phyloP scores from a whole-genome alignment of 2,329 filamentous ascomycete genomes.

The Blumeria hordei region DNA sequence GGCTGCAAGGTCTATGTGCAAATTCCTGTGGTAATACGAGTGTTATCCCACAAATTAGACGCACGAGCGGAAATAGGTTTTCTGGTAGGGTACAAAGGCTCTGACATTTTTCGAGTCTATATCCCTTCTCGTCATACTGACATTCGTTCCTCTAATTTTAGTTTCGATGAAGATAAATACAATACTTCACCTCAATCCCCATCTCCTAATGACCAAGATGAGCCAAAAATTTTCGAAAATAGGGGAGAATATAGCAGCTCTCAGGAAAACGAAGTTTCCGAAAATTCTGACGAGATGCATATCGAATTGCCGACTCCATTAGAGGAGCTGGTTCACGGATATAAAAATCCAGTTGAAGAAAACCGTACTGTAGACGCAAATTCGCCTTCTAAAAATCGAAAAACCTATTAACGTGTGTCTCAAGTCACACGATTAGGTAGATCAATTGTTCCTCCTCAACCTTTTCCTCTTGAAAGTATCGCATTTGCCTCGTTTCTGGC shows the following conservation, averaged over 20 bases:
- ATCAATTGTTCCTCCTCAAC: background rate
- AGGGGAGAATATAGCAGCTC: background rate
- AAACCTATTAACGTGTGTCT: no score
- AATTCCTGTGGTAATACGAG: background rate
- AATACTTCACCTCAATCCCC: background rate
- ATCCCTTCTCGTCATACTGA: background rate
- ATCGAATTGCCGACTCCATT: background rate
- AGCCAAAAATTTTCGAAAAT: background rate
- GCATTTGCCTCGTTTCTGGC: background rate
- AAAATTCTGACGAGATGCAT: background rate
- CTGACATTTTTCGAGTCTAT: constrained; percentile 1
- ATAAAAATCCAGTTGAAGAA: background rate
- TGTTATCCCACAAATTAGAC: background rate
- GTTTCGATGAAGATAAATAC: background rate
- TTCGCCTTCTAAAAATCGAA: no score
- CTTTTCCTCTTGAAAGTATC: background rate
- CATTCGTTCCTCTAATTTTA: background rate
- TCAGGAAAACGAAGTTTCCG: background rate
- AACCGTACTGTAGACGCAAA: background rate
- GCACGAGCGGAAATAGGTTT: background rate
- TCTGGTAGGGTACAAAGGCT: background rate
- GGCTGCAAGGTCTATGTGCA: background rate
- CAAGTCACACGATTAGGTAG: background rate
- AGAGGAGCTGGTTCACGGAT: background rate
- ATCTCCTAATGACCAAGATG: background rate